Percentiles rank a stretch among this genome's conserved stretches.
Conservation (phyloP, 176 grass and related monocot genomes). For the Ensete glaucum region DNA sequence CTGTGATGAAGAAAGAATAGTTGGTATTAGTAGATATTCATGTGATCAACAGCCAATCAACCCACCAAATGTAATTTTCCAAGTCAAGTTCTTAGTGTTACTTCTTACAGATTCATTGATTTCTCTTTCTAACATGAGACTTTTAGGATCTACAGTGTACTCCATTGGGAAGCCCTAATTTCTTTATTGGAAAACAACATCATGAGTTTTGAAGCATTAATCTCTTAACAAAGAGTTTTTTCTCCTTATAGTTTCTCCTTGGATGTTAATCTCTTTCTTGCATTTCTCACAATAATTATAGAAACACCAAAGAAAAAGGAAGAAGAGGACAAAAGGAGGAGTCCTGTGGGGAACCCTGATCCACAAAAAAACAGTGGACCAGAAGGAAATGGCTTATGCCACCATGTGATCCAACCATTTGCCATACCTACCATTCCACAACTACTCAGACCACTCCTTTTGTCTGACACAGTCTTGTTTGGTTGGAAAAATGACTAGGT, state of each 20-base stretch:
- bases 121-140: too few species aligned
- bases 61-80: too few species aligned
- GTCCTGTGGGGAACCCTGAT: background rate
- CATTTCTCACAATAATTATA: background rate
- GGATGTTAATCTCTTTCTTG: background rate
- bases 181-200: too few species aligned
- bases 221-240: too few species aligned
- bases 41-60: too few species aligned
- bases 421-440: constrained; percentile 3
- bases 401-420: background rate
- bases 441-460: background rate
- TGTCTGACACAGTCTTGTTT: background rate
- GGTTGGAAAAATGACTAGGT: background rate
- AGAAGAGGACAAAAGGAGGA: background rate
- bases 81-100: too few species aligned
- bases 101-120: too few species aligned
- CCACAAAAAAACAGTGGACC: background rate
- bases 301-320: background rate
- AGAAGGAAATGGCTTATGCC: background rate
- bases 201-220: too few species aligned
- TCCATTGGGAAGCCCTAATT: too few species aligned
- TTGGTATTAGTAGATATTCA: too few species aligned
- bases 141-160: too few species aligned
- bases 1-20: background rate
- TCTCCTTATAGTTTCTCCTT: background rate